Conservation (phyloP, 2,329 filamentous ascomycete species). For the Neonectria punicea region DNA sequence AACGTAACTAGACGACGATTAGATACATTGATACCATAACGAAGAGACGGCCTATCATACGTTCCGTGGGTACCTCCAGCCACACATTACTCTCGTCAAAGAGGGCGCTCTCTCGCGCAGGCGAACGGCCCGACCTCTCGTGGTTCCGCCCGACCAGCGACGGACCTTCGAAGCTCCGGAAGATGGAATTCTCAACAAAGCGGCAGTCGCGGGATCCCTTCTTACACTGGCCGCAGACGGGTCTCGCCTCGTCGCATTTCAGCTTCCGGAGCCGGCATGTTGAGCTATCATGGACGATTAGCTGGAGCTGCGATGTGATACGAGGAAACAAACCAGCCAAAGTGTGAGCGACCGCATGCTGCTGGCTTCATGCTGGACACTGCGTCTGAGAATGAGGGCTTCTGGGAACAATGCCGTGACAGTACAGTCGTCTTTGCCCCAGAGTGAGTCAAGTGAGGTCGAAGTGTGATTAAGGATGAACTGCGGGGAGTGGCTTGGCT, state of each 20-base stretch:
- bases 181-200: conserved; percentile 29
- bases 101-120: not conserved
- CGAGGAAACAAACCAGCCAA: not conserved
- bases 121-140: not conserved
- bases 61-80: conserved; percentile 26
- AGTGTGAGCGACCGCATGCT: not conserved
- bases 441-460: not conserved
- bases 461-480: too few relatives aligned
- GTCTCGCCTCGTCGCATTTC: conserved; percentile 41
- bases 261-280: conserved; percentile 39
- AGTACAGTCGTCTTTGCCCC: not conserved
- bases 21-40: too few relatives aligned
- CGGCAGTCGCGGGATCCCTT: conserved; percentile 28
- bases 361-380: not conserved
- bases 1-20: conserved; percentile 22
- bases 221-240: conserved; percentile 34
- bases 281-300: conserved; percentile 12
- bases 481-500: too few relatives aligned
- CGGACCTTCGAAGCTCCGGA: conserved; percentile 24
- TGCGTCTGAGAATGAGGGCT: not conserved
- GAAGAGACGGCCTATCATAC: conserved; percentile 5
- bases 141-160: not conserved
- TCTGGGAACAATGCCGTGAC: not conserved
- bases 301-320: not conserved
- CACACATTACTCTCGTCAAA: conserved; percentile 29